Evolutionary conservation across 306 rosid species (phyloP).

Genomic region (Datisca glomerata): DNA sequence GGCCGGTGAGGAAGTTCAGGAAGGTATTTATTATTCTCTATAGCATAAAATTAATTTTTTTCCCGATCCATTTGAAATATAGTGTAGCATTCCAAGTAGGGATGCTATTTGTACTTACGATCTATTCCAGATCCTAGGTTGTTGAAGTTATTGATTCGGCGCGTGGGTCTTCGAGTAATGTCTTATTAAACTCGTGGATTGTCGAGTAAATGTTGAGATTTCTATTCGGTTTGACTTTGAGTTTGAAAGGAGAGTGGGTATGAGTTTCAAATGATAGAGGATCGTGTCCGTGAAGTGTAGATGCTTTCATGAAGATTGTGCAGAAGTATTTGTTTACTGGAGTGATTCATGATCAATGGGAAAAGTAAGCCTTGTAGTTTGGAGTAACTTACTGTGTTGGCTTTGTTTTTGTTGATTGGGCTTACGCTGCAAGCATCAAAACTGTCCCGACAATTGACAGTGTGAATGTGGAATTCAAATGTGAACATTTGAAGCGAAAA

Average conservation of each 20-base stretch:
- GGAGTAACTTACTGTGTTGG: no score
- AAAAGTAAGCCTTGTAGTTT: not conserved
- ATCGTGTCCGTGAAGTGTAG: slow-evolving; percentile 18
- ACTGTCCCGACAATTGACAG: no score
- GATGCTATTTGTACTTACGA: slow-evolving; percentile 42
- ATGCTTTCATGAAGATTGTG: slow-evolving; percentile 2
- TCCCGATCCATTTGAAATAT: slow-evolving; percentile 52
- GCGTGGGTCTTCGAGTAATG: slow-evolving; percentile 17
- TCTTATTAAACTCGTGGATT: slow-evolving; percentile 23
- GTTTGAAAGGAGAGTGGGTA: not conserved
- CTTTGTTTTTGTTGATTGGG: no score
- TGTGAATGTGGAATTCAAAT: no score
- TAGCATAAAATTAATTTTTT: not conserved
- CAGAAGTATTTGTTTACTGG: slow-evolving; percentile 1
- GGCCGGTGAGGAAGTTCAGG: slow-evolving; percentile 99
- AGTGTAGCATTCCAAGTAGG: slow-evolving; percentile 34
- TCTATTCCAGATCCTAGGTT: slow-evolving; percentile 34
- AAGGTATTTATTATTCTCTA: slow-evolving; percentile 39
- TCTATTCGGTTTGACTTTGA: slow-evolving; percentile 15
- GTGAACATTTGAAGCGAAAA: no score
- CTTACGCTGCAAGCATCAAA: no score
- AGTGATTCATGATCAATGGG: slow-evolving; percentile 1
- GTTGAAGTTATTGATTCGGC: slow-evolving; percentile 4
- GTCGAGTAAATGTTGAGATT: slow-evolving; percentile 12
- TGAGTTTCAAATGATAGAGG: slow-evolving; percentile 25